A percentile compares a stretch with the other conserved stretches of the same genome.
These are phyloP conservation scores for Ophiostoma angusticollis DNA, from an alignment of 2,329 filamentous ascomycete species.

Conservation along the genomic window DNA sequence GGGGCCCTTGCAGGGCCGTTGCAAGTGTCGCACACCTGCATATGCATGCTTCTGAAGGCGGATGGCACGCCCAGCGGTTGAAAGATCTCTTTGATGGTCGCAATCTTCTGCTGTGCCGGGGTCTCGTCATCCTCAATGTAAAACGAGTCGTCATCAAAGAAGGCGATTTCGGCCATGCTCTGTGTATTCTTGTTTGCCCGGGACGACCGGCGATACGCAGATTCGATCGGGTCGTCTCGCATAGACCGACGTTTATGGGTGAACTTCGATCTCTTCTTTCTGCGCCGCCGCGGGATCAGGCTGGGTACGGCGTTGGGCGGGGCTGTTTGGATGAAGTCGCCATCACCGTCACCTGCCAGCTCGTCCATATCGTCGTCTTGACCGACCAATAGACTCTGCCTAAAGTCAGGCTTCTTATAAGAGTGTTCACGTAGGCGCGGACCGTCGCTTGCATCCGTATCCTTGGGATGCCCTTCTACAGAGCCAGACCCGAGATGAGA, in stretches of 20 bases:
- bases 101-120: slow-evolving; percentile 36
- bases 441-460: neutral
- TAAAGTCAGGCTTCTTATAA: no score
- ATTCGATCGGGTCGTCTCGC: slow-evolving; percentile 32
- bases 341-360: slow-evolving; percentile 18
- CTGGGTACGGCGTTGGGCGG: slow-evolving; percentile 17
- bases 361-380: slow-evolving; percentile 18
- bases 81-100: slow-evolving; percentile 64
- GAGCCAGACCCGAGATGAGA: slow-evolving; percentile 7
- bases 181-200: slow-evolving; percentile 31
- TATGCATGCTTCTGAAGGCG: slow-evolving; percentile 59
- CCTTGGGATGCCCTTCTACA: neutral
- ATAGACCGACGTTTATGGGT: neutral
- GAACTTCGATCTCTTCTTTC: slow-evolving; percentile 6
- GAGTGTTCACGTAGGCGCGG: slow-evolving; percentile 7
- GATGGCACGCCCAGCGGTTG: slow-evolving; percentile 42
- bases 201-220: slow-evolving; percentile 38
- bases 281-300: slow-evolving; percentile 7
- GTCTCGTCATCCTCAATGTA: slow-evolving; percentile 35
- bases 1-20: slow-evolving; percentile 35
- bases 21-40: slow-evolving; percentile 61
- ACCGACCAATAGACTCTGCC: no score
- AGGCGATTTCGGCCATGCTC: slow-evolving; percentile 38
- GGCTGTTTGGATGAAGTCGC: slow-evolving; percentile 18
- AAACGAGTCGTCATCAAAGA: slow-evolving; percentile 46